phyloP scores from a whole-genome alignment of 1,284 basidiomycete species.

The Coniferiporia sulphurascens region DNA sequence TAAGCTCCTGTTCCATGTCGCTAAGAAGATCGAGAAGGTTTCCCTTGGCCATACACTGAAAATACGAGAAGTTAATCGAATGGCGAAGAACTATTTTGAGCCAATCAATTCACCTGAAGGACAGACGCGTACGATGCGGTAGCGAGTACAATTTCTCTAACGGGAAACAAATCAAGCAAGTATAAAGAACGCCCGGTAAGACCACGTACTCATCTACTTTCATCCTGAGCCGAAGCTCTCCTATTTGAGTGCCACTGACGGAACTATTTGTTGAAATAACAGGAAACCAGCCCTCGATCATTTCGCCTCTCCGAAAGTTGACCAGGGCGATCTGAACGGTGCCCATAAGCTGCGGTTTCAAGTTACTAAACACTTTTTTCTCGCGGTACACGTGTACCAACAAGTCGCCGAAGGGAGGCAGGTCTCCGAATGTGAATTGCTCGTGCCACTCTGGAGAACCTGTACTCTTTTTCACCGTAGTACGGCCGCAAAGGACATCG shows the following conservation, averaged over 20 bases:
- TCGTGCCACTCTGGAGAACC: conserved; percentile 75
- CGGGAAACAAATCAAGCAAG: conserved; percentile 9
- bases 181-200: conserved; percentile 19
- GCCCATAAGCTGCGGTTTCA: conserved; percentile 54
- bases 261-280: conserved; percentile 48
- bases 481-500: conserved; percentile 59
- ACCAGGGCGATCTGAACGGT: conserved; percentile 57
- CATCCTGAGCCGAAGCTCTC: conserved; percentile 69
- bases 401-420: conserved; percentile 66
- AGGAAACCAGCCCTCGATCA: conserved; percentile 81
- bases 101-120: conserved; percentile 39
- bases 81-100: background rate
- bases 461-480: conserved; percentile 62
- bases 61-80: background rate
- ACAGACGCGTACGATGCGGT: conserved; percentile 51
- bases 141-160: conserved; percentile 72
- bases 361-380: conserved; percentile 50
- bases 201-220: conserved; percentile 68
- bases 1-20: conserved; percentile 63
- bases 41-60: conserved; percentile 23
- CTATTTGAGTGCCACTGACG: conserved; percentile 53
- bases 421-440: conserved; percentile 62
- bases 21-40: conserved; percentile 72
- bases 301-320: conserved; percentile 68
- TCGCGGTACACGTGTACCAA: conserved; percentile 62